Evolutionary conservation across 805 yeast genomes (phyloP).

Genomic region (Brettanomyces naardenensis): DNA sequence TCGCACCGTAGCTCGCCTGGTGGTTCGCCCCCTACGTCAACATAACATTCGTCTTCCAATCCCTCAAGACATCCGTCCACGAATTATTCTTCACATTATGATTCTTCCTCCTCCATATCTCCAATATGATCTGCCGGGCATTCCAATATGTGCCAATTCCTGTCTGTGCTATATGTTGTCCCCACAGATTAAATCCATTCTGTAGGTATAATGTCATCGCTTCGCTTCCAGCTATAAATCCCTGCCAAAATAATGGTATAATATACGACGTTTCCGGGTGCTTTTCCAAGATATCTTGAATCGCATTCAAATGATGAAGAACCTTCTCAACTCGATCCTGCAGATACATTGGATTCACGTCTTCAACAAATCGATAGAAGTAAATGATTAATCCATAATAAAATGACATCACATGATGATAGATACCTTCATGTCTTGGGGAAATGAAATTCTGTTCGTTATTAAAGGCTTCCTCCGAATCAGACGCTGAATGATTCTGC

Average conservation of each 20-base stretch:
- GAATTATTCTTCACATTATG: constrained; percentile 50
- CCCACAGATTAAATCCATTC: constrained; percentile 66
- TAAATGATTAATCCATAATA: constrained; percentile 66
- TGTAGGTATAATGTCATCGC: constrained; percentile 53
- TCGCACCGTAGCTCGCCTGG: no score
- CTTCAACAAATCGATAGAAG: constrained; percentile 56
- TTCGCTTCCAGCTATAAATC: constrained; percentile 82
- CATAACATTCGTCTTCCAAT: constrained; percentile 85
- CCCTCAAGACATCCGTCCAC: constrained; percentile 74
- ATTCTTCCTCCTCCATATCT: constrained; percentile 73
- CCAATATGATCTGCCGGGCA: constrained; percentile 76
- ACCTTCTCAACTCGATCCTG: constrained; percentile 57
- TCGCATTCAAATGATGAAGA: constrained; percentile 52
- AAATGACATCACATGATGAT: constrained; percentile 75
- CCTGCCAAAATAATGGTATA: constrained; percentile 82
- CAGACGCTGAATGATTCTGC: neutral
- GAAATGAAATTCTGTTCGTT: constrained; percentile 31
- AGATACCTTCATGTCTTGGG: constrained; percentile 61
- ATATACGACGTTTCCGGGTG: constrained; percentile 44
- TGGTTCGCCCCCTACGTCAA: no score
- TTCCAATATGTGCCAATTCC: constrained; percentile 82
- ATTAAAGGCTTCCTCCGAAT: neutral
- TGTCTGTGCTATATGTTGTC: constrained; percentile 47
- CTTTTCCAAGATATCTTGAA: constrained; percentile 46
- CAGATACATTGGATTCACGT: constrained; percentile 44